These are phyloP conservation scores for Barnettozyma sp. DNA, from an alignment of 805 yeast species.

Conservation along the genomic window DNA sequence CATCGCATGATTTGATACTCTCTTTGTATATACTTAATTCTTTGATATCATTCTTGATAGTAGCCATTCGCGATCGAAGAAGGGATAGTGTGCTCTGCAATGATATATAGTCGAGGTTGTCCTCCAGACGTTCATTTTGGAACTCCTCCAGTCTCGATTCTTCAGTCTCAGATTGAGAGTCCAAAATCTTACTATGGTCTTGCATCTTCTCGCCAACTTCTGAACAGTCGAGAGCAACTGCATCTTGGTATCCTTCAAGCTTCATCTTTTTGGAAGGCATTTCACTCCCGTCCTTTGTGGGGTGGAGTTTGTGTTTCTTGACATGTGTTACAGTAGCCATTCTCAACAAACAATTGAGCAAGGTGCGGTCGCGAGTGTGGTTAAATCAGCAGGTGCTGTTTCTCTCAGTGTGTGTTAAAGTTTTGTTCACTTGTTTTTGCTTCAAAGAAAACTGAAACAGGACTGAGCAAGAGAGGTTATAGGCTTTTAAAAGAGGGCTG, in stretches of 20 bases:
- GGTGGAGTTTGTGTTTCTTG: neutral
- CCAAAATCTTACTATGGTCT: too few species aligned
- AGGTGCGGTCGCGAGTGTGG: too few species aligned
- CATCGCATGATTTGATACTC: constrained; percentile 13
- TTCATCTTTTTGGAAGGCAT: neutral
- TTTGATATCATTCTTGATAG: constrained; percentile 18
- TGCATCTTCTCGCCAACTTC: too few species aligned
- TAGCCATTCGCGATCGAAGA: constrained; percentile 14
- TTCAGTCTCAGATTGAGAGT: neutral
- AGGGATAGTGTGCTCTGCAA: constrained; percentile 20
- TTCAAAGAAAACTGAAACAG: too few species aligned
- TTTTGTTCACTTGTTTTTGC: too few species aligned
- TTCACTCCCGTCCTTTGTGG: neutral
- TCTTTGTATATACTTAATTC: constrained; percentile 19
- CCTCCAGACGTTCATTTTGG: constrained; percentile 14
- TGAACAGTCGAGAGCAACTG: too few species aligned
- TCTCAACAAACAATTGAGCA: too few species aligned
- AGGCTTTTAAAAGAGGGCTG: too few species aligned
- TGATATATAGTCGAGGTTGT: constrained; percentile 20
- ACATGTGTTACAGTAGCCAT: neutral
- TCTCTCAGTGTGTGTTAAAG: too few species aligned
- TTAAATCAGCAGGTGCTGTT: too few species aligned
- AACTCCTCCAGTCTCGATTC: constrained; percentile 12
- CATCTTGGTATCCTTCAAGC: neutral
- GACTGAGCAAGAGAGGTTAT: too few species aligned